Percentiles rank a stretch among this genome's conserved stretches.
phyloP scores from a whole-genome alignment of 306 rosid species.

The Prunus mume region DNA sequence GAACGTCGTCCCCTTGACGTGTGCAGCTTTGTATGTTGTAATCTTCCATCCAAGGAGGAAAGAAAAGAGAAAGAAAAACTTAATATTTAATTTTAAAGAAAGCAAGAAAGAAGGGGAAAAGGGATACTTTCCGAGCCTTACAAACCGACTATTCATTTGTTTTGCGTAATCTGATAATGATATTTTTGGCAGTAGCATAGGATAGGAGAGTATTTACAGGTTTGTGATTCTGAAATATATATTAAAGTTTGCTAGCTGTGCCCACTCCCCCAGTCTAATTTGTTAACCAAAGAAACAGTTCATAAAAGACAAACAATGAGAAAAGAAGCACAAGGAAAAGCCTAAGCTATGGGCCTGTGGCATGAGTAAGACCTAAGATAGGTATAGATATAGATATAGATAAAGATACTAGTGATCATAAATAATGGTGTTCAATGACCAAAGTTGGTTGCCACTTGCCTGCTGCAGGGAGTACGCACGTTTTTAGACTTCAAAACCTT shows the following conservation, averaged over 20 bases:
- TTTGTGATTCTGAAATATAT: not conserved
- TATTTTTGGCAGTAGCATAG: not conserved
- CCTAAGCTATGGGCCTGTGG: not conserved
- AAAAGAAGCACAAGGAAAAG: not conserved
- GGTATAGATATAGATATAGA: not conserved
- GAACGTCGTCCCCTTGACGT: not conserved
- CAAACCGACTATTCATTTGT: not conserved
- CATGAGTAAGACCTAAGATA: not conserved
- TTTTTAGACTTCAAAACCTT: too few species aligned
- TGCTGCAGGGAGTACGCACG: too few species aligned
- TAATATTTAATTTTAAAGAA: not conserved
- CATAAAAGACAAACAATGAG: not conserved
- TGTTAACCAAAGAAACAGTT: not conserved
- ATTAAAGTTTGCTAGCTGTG: conserved; percentile 6
- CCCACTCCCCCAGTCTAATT: not conserved
- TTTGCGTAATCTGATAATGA: conserved; percentile 6
- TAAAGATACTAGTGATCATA: not conserved
- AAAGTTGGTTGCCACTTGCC: not conserved
- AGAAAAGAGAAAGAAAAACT: not conserved
- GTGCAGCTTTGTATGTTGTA: not conserved
- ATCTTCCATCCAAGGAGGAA: not conserved
- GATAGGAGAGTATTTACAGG: not conserved
- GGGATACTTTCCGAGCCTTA: not conserved
- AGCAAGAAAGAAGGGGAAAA: not conserved
- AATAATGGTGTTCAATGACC: not conserved